Evolutionary conservation across 495 filamentous ascomycete genomes (phyloP).

Genomic region (Daldinia caldariorum): DNA sequence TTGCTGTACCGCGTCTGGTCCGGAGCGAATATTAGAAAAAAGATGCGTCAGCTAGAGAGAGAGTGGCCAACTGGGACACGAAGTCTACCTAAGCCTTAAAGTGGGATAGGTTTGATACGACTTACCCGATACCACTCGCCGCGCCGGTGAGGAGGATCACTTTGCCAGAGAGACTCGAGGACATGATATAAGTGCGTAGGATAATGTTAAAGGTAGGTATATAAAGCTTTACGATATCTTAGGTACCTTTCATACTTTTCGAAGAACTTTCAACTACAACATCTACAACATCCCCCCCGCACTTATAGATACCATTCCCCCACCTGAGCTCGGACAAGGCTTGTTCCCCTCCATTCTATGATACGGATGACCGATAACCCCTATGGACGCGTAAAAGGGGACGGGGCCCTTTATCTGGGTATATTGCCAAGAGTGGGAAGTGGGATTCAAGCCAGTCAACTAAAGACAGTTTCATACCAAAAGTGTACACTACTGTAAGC

Average conservation of each 20-base stretch:
- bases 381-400: no score
- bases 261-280: slow-evolving; percentile 3
- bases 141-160: slow-evolving; percentile 63
- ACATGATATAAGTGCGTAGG: slow-evolving; percentile 41
- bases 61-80: neutral
- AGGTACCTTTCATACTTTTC: neutral
- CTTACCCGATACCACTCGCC: slow-evolving; percentile 61
- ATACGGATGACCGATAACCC: neutral
- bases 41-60: neutral
- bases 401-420: neutral
- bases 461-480: no score
- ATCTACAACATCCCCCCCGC: slow-evolving; percentile 34
- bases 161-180: slow-evolving; percentile 49
- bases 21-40: neutral
- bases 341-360: neutral
- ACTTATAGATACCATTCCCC: slow-evolving; percentile 31
- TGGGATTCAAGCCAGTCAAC: neutral
- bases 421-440: slow-evolving; percentile 31
- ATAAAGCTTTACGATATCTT: neutral
- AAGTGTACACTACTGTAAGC: no score
- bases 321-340: slow-evolving; percentile 27
- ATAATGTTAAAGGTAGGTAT: no score
- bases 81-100: no score
- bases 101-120: neutral
- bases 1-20: slow-evolving; percentile 57